These are phyloP conservation scores for Chlamydomonas sp. DNA, from an alignment of 139 green algal genomes.

Conservation along the genomic window DNA sequence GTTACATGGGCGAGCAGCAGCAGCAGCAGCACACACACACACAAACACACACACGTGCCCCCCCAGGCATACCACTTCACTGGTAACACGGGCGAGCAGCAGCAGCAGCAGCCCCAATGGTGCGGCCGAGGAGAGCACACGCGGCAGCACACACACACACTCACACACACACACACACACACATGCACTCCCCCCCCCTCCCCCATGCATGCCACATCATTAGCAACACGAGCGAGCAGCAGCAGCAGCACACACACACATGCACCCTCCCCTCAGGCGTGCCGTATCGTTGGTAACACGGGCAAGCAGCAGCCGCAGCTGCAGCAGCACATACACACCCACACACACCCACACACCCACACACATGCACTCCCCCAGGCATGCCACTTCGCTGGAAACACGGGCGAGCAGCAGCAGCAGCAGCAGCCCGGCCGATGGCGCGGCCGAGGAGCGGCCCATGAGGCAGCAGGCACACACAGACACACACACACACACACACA, in stretches of 20 bases:
- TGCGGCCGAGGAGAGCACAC: too few species aligned
- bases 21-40: neutral
- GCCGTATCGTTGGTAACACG: neutral
- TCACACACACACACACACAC: neutral
- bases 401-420: neutral
- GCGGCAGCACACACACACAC: conserved; percentile 3
- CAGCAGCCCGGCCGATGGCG: too few species aligned
- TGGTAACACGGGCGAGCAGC: neutral
- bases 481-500: neutral
- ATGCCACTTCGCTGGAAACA: neutral
- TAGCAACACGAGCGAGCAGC: neutral
- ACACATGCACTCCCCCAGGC: neutral
- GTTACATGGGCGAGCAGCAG: neutral
- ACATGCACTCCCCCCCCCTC: neutral
- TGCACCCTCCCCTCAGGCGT: too few species aligned
- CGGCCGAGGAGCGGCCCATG: too few species aligned
- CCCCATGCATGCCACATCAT: neutral
- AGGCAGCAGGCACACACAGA: neutral
- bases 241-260: neutral
- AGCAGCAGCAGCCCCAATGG: too few species aligned
- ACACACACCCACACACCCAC: neutral
- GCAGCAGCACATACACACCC: neutral
- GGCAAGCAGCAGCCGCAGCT: too few species aligned
- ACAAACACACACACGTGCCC: neutral
- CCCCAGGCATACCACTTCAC: too few species aligned